Base-by-base conservation (phyloP, 371 early-diverging fungal genomes). In the Rhizopus delemar region DNA sequence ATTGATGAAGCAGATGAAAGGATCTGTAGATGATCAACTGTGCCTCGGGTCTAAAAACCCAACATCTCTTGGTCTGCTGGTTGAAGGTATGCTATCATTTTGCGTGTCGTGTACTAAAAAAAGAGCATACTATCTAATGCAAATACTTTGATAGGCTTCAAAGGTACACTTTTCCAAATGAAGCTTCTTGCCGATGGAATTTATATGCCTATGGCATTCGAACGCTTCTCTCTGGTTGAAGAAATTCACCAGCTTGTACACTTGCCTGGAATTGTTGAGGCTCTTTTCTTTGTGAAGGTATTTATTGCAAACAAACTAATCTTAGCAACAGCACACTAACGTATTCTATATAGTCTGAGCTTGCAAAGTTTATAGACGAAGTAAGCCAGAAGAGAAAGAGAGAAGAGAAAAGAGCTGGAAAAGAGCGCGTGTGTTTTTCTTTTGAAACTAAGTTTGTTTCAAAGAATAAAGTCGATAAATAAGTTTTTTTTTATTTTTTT, bases 271-370 rank as follows among this genome's bases (percentile, higher is more conserved):
- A 51, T 63, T 39, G 57, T 57, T 29, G 54, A 54, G 7, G 50
- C 60, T 56, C 41, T 65, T 56, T 56, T 13, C 52, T 60, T 46
- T 49, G 53, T 59, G 16, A 59, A 65, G 56, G 60, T 59, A 65
- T 48, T 63, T 39, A 51, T 63, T 63, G 53, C 46, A 57, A 62
- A 52, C 45, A 57, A 53, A 57, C 51, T 53, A 29, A 50, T 38
- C 31, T 38, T 43, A 63, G 54, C 63, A 58, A 50, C 38, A 63
- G 46, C 41, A 46, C 45, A 63, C 41, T 63, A 38, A 63, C 50
- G 31, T 57, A 58, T 57, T 57, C 57, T 53, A 54, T 58, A 53
- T 32, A 63, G 63, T 38, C 41, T 49, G 63, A 63, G 54, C 54
- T 57, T 57, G 53, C 46, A 36, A 63, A 57, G 4, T 63, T 63